A percentile compares a stretch with the other conserved stretches of the same genome.
phyloP scores from a whole-genome alignment of 139 green algal species.

The Picochlorum sp. region DNA sequence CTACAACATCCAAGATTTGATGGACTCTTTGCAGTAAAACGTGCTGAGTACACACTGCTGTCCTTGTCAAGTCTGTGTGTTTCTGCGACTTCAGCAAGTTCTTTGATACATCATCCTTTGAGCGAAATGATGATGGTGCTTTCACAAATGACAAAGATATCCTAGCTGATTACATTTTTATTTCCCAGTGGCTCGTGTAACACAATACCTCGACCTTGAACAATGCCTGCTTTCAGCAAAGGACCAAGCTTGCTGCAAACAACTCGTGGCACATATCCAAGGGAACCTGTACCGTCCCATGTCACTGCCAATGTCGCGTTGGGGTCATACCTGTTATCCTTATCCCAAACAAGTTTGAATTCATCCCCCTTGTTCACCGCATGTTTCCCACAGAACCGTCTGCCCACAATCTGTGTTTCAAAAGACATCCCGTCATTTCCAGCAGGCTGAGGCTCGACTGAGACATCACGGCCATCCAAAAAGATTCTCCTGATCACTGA shows the following conservation, averaged over 20 bases:
- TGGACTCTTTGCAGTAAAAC: too few species aligned
- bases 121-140: neutral
- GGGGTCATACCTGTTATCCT: neutral
- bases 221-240: constrained; percentile 21
- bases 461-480: too few species aligned
- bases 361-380: neutral
- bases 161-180: neutral
- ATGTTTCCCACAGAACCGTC: neutral
- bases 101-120: too few species aligned
- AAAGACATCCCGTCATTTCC: too few species aligned
- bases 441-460: too few species aligned
- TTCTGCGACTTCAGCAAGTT: too few species aligned
- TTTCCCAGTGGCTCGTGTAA: constrained; percentile 10
- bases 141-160: neutral
- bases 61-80: too few species aligned
- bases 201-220: constrained; percentile 15
- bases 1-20: too few species aligned
- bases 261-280: constrained; percentile 42
- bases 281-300: neutral
- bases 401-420: constrained; percentile 3
- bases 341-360: neutral
- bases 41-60: too few species aligned
- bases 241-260: constrained; percentile 32
- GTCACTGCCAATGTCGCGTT: neutral
- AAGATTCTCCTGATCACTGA: too few species aligned